Evolutionary conservation across 176 grass and related monocot species (phyloP), one percentile per base, ranked within the genome.

Genomic region (Aegilops umbellulata): DNA sequence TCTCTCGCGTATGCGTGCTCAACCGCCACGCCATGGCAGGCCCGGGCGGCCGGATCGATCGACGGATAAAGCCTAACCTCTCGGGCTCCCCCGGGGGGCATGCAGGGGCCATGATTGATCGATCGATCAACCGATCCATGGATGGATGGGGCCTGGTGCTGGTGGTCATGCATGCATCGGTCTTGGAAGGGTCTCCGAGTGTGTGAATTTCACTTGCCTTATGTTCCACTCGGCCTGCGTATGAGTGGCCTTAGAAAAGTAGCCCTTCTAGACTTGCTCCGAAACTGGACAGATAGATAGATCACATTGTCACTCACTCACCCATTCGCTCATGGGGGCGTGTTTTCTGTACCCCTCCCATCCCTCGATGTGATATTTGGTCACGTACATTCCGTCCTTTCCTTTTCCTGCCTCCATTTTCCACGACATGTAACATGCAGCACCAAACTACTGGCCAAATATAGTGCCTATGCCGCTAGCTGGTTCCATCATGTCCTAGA

Each of bases 151-250:
- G 36, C 81, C 82, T 76, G 19, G 60, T 36, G 53, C 53, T 58
- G 19, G 19, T 58, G 53, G 7, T 2, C 51, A 57, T 58, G 61
- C 44, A 36, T 69, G 31, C 19, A 71, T 71, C 20, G 32, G 24
- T 78, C 72, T 82, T 62, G 88, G 78, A 85, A 23, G 83, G 83
- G 77, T 70, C 62, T 77, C 76, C 66, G 77, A 19, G 35, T 84
- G 84, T 57, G 84, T 58, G 53, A 58, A 22, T 9, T 63, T 76
- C 15, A 60, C 68, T 64, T 78, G 49, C 32, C 20, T 76, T 22
- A 6, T 84, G 65, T 20, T 67, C 82, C 82, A 80, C 77, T 71
- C 63, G 51, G 60, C 61, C 22, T 60, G 44, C 47, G 51, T 20
- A 19, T 3, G 47, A 14, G 51, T 8, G 47, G 47, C 51, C 19